phyloP scores from a whole-genome alignment of 2,329 filamentous ascomycete species.

The Ceratocystis papillata region DNA sequence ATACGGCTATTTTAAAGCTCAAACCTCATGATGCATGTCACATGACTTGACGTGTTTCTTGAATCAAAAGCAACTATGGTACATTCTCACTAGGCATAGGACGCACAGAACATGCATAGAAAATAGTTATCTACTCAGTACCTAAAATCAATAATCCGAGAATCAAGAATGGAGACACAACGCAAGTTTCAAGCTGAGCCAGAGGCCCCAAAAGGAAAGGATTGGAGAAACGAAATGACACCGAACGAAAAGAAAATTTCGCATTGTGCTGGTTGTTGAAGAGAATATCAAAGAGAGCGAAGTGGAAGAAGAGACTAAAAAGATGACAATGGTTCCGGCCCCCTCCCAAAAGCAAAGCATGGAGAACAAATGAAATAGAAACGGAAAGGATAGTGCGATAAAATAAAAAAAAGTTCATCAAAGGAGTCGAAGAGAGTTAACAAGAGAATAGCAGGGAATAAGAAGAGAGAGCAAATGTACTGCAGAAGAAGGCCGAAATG shows the following conservation, averaged over 20 bases:
- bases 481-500: constrained; percentile 6
- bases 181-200: too few species aligned
- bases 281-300: constrained; percentile 6
- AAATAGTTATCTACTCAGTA: background rate
- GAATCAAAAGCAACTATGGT: too few species aligned
- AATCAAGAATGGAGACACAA: background rate
- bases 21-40: too few species aligned
- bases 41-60: too few species aligned
- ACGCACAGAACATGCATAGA: background rate
- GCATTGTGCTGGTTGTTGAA: background rate
- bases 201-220: too few species aligned
- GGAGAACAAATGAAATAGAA: constrained; percentile 15
- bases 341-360: constrained; percentile 11
- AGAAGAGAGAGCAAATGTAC: constrained; percentile 6
- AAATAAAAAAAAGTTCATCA: constrained; percentile 11
- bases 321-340: constrained; percentile 5
- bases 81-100: too few species aligned
- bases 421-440: background rate
- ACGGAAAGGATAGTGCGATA: constrained; percentile 8
- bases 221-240: background rate
- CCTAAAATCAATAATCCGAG: background rate
- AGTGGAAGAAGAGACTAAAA: constrained; percentile 3
- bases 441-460: background rate
- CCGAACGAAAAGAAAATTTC: background rate
- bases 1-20: background rate